Evolutionary conservation across 352 stramenopile species (phyloP), one percentile per base, ranked within the genome.

Genomic region (Pythium rhizo-oryzae): DNA sequence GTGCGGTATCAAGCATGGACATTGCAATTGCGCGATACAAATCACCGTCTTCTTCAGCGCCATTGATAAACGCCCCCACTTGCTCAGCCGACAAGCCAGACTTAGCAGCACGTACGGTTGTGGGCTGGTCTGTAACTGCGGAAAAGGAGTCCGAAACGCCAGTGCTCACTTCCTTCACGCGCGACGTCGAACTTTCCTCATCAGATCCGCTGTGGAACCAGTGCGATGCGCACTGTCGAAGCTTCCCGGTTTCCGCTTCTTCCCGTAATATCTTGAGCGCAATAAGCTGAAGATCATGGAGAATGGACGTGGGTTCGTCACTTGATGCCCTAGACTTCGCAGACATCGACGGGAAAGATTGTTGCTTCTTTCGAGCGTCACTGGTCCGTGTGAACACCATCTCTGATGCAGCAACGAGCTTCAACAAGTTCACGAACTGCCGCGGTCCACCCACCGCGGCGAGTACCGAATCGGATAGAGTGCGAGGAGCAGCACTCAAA

Each of bases 401-500:
- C 71, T 93, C 85, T 0, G 87, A 92, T 1, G 85, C 89, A 30
- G 79, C 87, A 15, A 93, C 81, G 15, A 96, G 80, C 54, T 95
- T 96, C 19, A 96, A 65, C 24, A 96, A 64, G 44, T 85, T 91
- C 1, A 93, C 78, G 67, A 96, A 94, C 46, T 91, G 84, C 8
- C 78, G 74, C 8, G 87, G 81, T 8, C 89, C 87, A 54, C 87
- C 85, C 23, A 92, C 75, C 4, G 88, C 72, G 28, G 60, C 60
- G 8, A 92, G 59, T 24, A 93, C 79, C 4, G 76, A 70, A 41
- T 71, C 72, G 1, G 77, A 75, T 0, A 55, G 44, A 2, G 33
- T 23, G 18, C 9, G 19, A 23, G 43, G 13, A 8, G 43, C 13
- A 50, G 21, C n/a, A 51, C 21, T 56, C 28, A 7, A 4, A 8